Percentiles rank a stretch among this genome's conserved stretches.
phyloP scores from a whole-genome alignment of 352 stramenopile species.

The Globisporangium sylvaticum region DNA sequence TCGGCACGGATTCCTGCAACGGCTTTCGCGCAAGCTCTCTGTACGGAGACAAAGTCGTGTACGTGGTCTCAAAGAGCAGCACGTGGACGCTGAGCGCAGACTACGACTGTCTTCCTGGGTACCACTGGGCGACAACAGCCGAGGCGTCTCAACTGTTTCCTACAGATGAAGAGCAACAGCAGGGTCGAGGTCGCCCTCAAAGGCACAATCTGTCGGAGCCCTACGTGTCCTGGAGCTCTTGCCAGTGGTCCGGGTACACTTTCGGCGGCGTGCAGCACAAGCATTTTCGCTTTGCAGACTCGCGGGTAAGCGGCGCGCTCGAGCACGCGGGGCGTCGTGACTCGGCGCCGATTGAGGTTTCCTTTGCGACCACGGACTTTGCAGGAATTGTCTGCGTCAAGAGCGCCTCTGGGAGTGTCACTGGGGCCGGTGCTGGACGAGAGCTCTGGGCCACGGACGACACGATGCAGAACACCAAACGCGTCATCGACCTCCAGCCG shows the following conservation, averaged over 20 bases:
- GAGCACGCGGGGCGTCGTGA: slow-evolving; percentile 62
- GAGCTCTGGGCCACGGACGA: slow-evolving; percentile 74
- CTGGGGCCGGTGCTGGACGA: slow-evolving; percentile 15
- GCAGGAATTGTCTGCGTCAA: slow-evolving; percentile 74
- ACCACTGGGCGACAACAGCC: slow-evolving; percentile 54
- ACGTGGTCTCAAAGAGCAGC: slow-evolving; percentile 44
- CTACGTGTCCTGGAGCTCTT: slow-evolving; percentile 71
- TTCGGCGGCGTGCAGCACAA: slow-evolving; percentile 43
- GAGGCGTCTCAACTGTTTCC: slow-evolving; percentile 28
- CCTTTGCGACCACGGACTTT: slow-evolving; percentile 39
- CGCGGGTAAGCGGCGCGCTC: slow-evolving; percentile 41
- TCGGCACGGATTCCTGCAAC: slow-evolving; percentile 35
- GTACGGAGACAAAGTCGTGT: slow-evolving; percentile 33
- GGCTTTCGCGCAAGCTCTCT: slow-evolving; percentile 37
- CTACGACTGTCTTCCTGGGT: slow-evolving; percentile 78
- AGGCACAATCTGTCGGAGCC: slow-evolving; percentile 20
- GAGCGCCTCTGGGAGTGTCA: slow-evolving; percentile 7
- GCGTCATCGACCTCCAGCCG: slow-evolving; percentile 43
- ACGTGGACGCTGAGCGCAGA: slow-evolving; percentile 35
- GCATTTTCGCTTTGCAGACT: slow-evolving; percentile 80
- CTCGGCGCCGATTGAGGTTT: slow-evolving; percentile 29
- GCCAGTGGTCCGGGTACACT: slow-evolving; percentile 61
- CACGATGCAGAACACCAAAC: slow-evolving; percentile 25
- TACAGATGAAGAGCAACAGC: background rate
- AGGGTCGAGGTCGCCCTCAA: background rate